Percentiles rank a stretch among this genome's conserved stretches.
These are phyloP conservation scores for Aspergillus luchuensis DNA, from an alignment of 2,329 filamentous ascomycete genomes.

Conservation along the genomic window DNA sequence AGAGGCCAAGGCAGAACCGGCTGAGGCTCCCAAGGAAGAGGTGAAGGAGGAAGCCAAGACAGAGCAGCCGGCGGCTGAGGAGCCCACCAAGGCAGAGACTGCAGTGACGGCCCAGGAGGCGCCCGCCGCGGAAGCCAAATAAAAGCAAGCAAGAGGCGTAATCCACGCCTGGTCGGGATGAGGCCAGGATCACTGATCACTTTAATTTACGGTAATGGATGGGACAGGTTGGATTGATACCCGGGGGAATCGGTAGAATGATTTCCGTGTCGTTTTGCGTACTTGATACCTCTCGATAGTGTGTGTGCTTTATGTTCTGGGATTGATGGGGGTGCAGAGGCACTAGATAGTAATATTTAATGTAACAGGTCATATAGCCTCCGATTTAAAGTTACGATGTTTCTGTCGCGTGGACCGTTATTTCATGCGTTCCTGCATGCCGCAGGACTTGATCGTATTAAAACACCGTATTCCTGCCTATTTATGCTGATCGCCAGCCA, in stretches of 20 bases:
- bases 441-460: neutral
- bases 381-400: neutral
- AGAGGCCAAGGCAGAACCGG: slow-evolving; percentile 14
- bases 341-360: slow-evolving; percentile 8
- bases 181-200: neutral
- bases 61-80: slow-evolving; percentile 19
- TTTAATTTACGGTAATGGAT: slow-evolving; percentile 13
- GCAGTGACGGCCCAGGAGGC: slow-evolving; percentile 25
- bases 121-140: slow-evolving; percentile 20
- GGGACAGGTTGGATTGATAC: slow-evolving; percentile 18
- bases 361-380: neutral
- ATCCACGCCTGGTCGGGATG: neutral
- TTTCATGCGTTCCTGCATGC: no score
- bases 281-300: slow-evolving; percentile 23
- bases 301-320: slow-evolving; percentile 2
- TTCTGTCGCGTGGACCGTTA: no score
- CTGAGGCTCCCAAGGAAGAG: neutral
- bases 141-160: neutral
- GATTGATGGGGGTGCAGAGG: neutral
- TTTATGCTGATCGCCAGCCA: neutral
- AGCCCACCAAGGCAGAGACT: slow-evolving; percentile 21
- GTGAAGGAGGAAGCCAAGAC: slow-evolving; percentile 2
- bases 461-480: neutral
- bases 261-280: slow-evolving; percentile 17
- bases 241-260: slow-evolving; percentile 8